A percentile compares a stretch with the other conserved stretches of the same genome.
Evolutionary conservation across 208 protist genomes (phyloP).

Genomic region (Leishmania major): DNA sequence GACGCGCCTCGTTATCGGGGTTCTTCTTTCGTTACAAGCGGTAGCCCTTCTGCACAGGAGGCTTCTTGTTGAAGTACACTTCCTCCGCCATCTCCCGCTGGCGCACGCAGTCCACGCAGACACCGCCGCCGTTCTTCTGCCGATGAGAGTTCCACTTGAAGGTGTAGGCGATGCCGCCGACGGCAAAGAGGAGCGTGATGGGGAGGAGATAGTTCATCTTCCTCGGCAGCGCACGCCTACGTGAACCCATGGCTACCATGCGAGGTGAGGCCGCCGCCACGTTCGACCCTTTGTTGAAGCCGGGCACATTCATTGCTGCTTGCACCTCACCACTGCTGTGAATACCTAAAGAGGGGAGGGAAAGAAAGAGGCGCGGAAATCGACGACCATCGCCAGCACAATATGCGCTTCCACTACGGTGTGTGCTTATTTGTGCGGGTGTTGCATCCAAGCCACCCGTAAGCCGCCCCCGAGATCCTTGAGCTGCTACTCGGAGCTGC

Average conservation of each 20-base stretch:
- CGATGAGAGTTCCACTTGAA: conserved; percentile 74
- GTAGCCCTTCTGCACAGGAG: conserved; percentile 51
- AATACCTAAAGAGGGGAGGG: neutral
- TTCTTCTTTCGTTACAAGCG: conserved; percentile 35
- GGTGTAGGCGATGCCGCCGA: conserved; percentile 67
- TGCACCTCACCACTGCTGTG: neutral
- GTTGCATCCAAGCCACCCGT: neutral
- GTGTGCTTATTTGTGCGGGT: neutral
- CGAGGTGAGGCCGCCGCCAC: conserved; percentile 26
- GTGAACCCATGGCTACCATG: conserved; percentile 28
- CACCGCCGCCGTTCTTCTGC: conserved; percentile 62
- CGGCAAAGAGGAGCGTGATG: conserved; percentile 58
- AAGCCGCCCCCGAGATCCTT: neutral
- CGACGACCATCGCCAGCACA: neutral
- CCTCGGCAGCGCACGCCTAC: conserved; percentile 1
- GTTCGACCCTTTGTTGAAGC: conserved; percentile 26
- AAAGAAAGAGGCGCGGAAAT: conserved; percentile 4
- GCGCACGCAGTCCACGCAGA: conserved; percentile 80
- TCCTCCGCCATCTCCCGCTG: conserved; percentile 88
- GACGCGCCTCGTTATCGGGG: neutral
- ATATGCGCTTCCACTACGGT: neutral
- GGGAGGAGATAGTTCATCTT: conserved; percentile 49
- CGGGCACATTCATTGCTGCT: conserved; percentile 32
- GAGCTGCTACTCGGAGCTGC: neutral
- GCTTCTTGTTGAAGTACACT: conserved; percentile 73